phyloP scores from a whole-genome alignment of 1,284 basidiomycete species.

The Fomitopsis palustris region DNA sequence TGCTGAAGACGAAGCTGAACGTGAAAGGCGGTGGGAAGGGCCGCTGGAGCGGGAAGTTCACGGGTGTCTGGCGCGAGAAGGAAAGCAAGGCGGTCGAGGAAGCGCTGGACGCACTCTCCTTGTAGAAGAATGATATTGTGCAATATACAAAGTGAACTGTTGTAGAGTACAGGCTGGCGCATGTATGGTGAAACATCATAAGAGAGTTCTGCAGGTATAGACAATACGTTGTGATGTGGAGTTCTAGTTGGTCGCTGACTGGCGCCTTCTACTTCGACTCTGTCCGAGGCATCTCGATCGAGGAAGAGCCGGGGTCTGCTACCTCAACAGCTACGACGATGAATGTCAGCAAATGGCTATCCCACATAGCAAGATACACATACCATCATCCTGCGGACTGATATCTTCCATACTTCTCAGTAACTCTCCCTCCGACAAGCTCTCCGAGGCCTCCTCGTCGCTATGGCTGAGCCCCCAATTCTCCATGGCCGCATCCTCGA shows the following conservation, averaged over 20 bases:
- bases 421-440: constrained; percentile 21
- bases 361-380: not conserved
- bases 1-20: constrained; percentile 50
- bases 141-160: constrained; percentile 2
- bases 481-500: constrained; percentile 18
- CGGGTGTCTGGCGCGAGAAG: constrained; percentile 36
- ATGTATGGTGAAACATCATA: not conserved
- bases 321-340: not conserved
- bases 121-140: constrained; percentile 18
- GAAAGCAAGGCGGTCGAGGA: constrained; percentile 37
- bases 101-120: not conserved
- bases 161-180: constrained; percentile 4
- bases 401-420: constrained; percentile 1
- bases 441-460: constrained; percentile 25
- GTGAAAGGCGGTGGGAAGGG: constrained; percentile 69
- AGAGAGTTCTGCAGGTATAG: not conserved
- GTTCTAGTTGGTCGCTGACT: too few relatives aligned
- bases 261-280: not conserved
- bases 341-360: not conserved
- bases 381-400: not conserved
- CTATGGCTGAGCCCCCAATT: constrained; percentile 21
- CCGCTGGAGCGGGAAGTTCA: constrained; percentile 67
- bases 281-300: not conserved
- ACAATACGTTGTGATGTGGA: not conserved
- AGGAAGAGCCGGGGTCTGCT: not conserved